Conservation (phyloP, 2,329 filamentous ascomycete genomes). For the Penicillium expansum region DNA sequence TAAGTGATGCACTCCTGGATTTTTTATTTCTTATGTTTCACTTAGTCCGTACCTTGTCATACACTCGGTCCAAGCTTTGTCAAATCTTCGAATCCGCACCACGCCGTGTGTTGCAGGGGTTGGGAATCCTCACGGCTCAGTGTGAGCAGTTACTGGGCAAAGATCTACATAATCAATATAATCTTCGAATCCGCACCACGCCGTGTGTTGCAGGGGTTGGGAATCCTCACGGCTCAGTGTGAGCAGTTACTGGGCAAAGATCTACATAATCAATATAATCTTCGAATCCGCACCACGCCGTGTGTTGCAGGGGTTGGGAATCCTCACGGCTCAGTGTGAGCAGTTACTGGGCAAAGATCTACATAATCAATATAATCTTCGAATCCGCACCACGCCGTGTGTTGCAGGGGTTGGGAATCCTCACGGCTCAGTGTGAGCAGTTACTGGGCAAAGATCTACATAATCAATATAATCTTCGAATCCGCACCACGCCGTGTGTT, state of each 20-base stretch:
- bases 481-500: background rate
- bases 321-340: background rate
- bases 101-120: background rate
- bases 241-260: background rate
- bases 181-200: background rate
- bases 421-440: background rate
- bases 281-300: background rate
- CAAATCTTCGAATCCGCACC: background rate
- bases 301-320: background rate
- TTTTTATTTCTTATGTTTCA: background rate
- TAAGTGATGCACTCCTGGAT: background rate
- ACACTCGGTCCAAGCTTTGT: background rate
- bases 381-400: background rate
- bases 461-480: too few relatives aligned
- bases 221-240: background rate
- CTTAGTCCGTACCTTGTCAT: background rate
- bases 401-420: background rate
- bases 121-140: background rate
- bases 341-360: background rate
- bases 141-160: background rate
- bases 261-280: too few relatives aligned
- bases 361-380: background rate
- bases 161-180: background rate
- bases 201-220: background rate
- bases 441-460: background rate